Base-by-base conservation (phyloP, 139 green algal genomes). In the Yamagishiella unicocca region DNA sequence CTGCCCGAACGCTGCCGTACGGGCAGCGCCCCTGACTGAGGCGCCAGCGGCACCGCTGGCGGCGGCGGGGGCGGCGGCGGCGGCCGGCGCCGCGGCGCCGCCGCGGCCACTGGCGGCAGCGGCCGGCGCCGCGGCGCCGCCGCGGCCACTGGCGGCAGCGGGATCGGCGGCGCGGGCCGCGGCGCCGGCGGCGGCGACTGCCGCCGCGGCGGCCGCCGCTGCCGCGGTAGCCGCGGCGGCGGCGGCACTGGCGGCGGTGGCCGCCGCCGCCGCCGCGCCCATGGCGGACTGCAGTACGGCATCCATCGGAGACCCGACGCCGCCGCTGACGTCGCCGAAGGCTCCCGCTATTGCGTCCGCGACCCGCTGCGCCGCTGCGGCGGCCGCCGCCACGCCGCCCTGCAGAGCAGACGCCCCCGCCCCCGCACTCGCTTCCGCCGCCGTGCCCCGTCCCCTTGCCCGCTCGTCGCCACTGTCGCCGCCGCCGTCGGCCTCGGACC, bases 401-500 rank as follows among this genome's bases (percentile, higher is more conserved):
- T 1, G 37, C 54, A 29, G 35, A 25, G 24, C n/a, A 27, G 1
- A 37, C 55, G 21, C 38, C 14, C 43, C 22, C 46, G 22, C 12
- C 73, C 0, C 45, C 45, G 2, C 1, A 33, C 7, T 45, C 77
- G 38, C 37, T 50, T 27, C 58, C 38, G 33, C 21, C 33, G 64
- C 64, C 31, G 17, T n/a, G n/a, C 31, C 21, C 19, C 55, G 55
- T 4, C 55, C 5, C 55, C 55, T 9, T 31, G n/a, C 8, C 66
- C 31, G 66, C 66, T 29, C 55, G 9, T 82, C 82, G 50, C 46
- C 1, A 29, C 29, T n/a, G 46, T 33, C 85, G 4, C 62, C 83
- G 9, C 22, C 85, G 21, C 68, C 82, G 17, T 93, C 33, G 0
- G 79, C 91, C 38, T 89, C 38, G 4, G 83, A 85, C 87, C 87